phyloP scores from a whole-genome alignment of 306 rosid species.

The Purshia tridentata region DNA sequence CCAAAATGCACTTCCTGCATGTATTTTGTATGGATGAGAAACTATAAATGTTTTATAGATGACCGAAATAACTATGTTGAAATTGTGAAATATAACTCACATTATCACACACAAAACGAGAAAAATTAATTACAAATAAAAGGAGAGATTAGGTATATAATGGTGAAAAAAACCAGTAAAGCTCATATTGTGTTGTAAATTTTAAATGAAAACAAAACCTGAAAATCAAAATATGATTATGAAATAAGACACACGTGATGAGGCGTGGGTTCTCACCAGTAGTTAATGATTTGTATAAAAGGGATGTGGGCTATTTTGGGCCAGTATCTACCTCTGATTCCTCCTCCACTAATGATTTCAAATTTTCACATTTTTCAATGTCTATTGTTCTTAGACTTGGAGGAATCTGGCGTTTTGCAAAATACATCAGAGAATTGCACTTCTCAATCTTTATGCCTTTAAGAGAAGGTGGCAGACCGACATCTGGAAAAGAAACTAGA shows the following conservation, averaged over 20 bases:
- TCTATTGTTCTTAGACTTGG: not conserved
- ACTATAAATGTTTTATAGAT: no score
- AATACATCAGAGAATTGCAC: not conserved
- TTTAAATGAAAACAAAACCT: no score
- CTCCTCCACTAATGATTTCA: not conserved
- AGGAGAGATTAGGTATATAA: no score
- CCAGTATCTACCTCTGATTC: conserved; percentile 8
- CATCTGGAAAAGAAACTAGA: not conserved
- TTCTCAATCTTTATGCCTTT: accelerated
- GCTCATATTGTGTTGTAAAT: no score
- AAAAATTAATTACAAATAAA: no score
- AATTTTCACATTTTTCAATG: accelerated
- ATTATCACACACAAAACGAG: no score
- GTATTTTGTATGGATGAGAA: not conserved
- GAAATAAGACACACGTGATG: no score
- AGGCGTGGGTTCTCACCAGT: not conserved
- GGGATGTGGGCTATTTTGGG: conserved; percentile 27
- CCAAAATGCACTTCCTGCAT: no score
- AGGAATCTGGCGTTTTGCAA: not conserved
- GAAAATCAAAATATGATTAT: no score
- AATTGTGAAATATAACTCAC: no score
- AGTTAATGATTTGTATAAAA: conserved; percentile 4
- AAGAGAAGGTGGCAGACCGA: not conserved
- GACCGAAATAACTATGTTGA: no score
- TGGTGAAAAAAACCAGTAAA: no score